phyloP scores from a whole-genome alignment of 2,329 filamentous ascomycete genomes.

The Monosporascus sp. region DNA sequence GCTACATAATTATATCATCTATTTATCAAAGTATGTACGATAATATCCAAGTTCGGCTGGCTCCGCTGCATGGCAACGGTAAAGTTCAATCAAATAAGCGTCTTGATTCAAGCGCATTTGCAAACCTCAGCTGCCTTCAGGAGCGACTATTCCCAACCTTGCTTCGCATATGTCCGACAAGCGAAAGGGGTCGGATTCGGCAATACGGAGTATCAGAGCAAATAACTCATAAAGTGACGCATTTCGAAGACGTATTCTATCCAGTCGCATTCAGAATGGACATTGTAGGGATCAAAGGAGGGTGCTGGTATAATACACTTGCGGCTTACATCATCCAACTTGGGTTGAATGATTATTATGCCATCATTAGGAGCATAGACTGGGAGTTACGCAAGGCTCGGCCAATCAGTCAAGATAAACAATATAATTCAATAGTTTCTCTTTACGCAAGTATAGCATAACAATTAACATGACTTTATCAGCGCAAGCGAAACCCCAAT shows the following conservation, averaged over 20 bases:
- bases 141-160: background rate
- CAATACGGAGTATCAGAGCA: too few relatives aligned
- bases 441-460: background rate
- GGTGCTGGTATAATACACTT: background rate
- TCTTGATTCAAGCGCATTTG: background rate
- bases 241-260: background rate
- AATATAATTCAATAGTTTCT: too few relatives aligned
- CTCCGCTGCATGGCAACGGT: too few relatives aligned
- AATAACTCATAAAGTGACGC: background rate
- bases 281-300: background rate
- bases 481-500: background rate
- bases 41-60: too few relatives aligned
- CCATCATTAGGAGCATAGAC: too few relatives aligned
- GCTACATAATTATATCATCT: too few relatives aligned
- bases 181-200: too few relatives aligned
- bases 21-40: too few relatives aligned
- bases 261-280: background rate
- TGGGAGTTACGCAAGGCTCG: too few relatives aligned
- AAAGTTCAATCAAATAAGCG: background rate
- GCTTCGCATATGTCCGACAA: background rate
- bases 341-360: too few relatives aligned
- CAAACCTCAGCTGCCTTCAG: background rate
- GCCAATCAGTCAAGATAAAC: too few relatives aligned
- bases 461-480: background rate
- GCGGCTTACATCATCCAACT: too few relatives aligned